A percentile compares a stretch with the other conserved stretches of the same genome.
Conservation (phyloP, 108 stramenopile species). For the Skeletonema grethae region DNA sequence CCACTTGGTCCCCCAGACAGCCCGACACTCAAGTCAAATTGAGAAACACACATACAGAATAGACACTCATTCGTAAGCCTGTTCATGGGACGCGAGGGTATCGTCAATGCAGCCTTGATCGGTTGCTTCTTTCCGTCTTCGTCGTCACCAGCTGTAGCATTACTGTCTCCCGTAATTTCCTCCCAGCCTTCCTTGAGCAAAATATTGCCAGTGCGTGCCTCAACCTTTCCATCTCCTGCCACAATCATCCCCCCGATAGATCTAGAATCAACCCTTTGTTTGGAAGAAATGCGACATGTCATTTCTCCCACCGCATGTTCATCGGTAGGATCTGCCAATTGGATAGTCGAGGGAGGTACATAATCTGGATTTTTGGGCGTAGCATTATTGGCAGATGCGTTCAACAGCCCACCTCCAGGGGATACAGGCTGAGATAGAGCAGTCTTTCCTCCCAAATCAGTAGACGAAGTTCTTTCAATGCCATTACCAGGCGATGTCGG, state of each 20-base stretch:
- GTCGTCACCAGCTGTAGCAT: constrained; percentile 3
- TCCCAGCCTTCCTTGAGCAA: constrained; percentile 37
- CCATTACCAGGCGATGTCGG: not conserved
- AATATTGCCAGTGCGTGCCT: constrained; percentile 38
- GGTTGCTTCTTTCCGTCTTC: not conserved
- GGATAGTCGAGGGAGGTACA: constrained; percentile 38
- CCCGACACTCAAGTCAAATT: constrained; percentile 41
- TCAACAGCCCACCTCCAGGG: not conserved
- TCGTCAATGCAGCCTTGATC: not conserved
- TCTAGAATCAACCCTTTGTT: constrained; percentile 30
- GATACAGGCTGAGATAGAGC: not conserved
- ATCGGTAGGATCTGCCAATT: constrained; percentile 39
- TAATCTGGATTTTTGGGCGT: constrained; percentile 25
- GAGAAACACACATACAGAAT: constrained; percentile 42
- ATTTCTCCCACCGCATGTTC: constrained; percentile 46
- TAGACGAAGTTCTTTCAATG: not conserved
- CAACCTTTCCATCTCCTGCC: constrained; percentile 43
- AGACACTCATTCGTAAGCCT: constrained; percentile 46
- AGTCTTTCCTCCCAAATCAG: not conserved
- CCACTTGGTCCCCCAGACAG: constrained; percentile 40
- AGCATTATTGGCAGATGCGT: not conserved
- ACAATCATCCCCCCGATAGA: constrained; percentile 41
- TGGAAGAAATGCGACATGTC: constrained; percentile 44
- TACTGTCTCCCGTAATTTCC: constrained; percentile 4
- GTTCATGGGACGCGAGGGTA: constrained; percentile 23